Base-by-base conservation (phyloP, 75 land plant species). In the Cupressus sempervirens region DNA sequence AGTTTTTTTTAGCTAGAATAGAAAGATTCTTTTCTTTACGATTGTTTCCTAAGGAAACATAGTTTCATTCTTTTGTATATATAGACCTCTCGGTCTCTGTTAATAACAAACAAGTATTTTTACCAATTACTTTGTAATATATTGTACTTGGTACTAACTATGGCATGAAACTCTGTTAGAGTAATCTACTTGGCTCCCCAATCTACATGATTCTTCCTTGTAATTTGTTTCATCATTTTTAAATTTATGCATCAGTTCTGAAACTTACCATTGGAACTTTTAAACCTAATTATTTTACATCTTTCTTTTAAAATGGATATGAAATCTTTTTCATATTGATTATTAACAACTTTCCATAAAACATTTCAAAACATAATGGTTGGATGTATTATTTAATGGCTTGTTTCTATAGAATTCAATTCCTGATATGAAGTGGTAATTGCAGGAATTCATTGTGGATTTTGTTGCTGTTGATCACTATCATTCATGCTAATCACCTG, bases 371-470 rank as follows among this genome's bases (percentile, higher is more conserved):
- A 43, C 46, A 26, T 45, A n/a, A 79, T 43, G 14, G 30, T 14
- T 26, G 32, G 29, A 79, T n/a, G 30, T 45, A 10, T 18, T 12
- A 79, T 4, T 43, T 23, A n/a, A 45, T 12, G 11, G 10, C n/a
- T 45, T 79, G 8, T 45, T 43, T 43, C 50, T 43, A 10, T n/a
- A 79, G 45, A n/a, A 45, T 43, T 41, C 45, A 43, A 43, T 10
- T 43, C 48, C 48, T 18, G 26, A 26, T 34, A 82, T 82, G 65
- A 34, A 52, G 53, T 52, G 58, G 83, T 32, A 15, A 43, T 89
- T 92, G 91, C 99, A 98, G 99, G 98, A 98, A 67, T 95, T 92
- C 84, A 96, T 89, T 89, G 99, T 94, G 11, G 98, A 98, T 83
- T 96, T 93, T 89, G 88, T 92, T 86, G 94, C 99, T 16, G 83